Percentiles rank a stretch among this genome's conserved stretches.
Conservation (phyloP, 2,329 filamentous ascomycete genomes). For the Raffaelea deltoideospora region DNA sequence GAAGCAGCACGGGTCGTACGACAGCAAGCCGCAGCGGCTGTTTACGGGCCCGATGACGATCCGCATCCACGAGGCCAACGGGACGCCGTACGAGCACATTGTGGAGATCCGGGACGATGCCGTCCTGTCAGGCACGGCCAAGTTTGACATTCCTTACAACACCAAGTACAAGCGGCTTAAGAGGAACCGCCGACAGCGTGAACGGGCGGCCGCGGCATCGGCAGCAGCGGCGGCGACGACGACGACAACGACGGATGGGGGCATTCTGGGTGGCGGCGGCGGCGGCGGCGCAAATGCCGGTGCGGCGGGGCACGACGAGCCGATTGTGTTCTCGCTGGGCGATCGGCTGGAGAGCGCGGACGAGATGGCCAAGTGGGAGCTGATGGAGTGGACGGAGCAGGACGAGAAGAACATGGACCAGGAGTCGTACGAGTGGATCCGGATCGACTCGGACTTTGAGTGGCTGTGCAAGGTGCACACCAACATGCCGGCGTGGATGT, state of each 20-base stretch:
- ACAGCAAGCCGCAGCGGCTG: slow-evolving; percentile 38
- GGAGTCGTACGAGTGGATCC: slow-evolving; percentile 97
- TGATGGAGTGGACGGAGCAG: slow-evolving; percentile 79
- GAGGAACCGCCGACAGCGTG: slow-evolving; percentile 67
- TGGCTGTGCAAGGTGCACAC: slow-evolving; percentile 80
- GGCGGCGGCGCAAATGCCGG: slow-evolving; percentile 19
- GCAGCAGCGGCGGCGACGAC: slow-evolving; percentile 34
- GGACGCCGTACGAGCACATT: slow-evolving; percentile 95
- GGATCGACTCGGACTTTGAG: slow-evolving; percentile 94
- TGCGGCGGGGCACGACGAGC: slow-evolving; percentile 49
- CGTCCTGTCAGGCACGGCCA: slow-evolving; percentile 40
- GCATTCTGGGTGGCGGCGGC: slow-evolving; percentile 34
- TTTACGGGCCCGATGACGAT: slow-evolving; percentile 98
- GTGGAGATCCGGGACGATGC: slow-evolving; percentile 82
- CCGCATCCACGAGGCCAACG: slow-evolving; percentile 92
- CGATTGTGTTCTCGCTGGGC: slow-evolving; percentile 74
- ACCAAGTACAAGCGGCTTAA: slow-evolving; percentile 98
- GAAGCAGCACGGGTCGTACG: slow-evolving; percentile 51
- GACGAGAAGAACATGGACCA: slow-evolving; percentile 85
- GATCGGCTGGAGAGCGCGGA: slow-evolving; percentile 75
- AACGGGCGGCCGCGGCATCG: slow-evolving; percentile 50
- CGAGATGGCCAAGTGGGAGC: slow-evolving; percentile 68
- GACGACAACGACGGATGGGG: slow-evolving; percentile 17
- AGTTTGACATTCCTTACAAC: slow-evolving; percentile 94
- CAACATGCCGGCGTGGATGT: slow-evolving; percentile 91